These are phyloP conservation scores for Magnolia officinalis DNA, from an alignment of 164 flowering plant genomes.

Conservation along the genomic window DNA sequence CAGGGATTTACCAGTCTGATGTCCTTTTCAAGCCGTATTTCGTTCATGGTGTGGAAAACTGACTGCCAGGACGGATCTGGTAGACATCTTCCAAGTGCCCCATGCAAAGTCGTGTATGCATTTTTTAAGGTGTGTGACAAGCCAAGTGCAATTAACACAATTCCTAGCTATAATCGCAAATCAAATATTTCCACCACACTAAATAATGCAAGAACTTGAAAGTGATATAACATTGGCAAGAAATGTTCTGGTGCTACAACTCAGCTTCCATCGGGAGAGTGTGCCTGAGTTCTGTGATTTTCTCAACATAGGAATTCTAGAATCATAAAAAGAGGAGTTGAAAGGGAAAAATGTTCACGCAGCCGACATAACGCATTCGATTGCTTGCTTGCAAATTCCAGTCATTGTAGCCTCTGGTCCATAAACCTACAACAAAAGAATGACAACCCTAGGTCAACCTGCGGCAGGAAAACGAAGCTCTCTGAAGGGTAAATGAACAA, in stretches of 20 bases:
- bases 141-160: neutral
- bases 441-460: neutral
- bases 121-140: no score
- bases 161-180: neutral
- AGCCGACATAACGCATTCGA: conserved; percentile 69
- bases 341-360: conserved; percentile 24
- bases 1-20: no score
- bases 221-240: neutral
- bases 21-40: no score
- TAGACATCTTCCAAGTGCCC: no score
- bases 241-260: neutral
- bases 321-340: neutral
- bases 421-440: conserved; percentile 54
- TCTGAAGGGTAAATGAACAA: neutral
- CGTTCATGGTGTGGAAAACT: no score
- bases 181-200: neutral
- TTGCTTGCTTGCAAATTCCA: conserved; percentile 92
- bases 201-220: neutral
- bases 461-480: neutral
- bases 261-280: neutral
- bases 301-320: neutral
- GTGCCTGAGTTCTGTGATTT: neutral
- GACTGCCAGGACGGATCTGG: no score
- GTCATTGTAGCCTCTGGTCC: conserved; percentile 98
- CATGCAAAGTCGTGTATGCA: no score